Conservation (phyloP, 257 asterid genomes). For the Buddleja alternifolia region DNA sequence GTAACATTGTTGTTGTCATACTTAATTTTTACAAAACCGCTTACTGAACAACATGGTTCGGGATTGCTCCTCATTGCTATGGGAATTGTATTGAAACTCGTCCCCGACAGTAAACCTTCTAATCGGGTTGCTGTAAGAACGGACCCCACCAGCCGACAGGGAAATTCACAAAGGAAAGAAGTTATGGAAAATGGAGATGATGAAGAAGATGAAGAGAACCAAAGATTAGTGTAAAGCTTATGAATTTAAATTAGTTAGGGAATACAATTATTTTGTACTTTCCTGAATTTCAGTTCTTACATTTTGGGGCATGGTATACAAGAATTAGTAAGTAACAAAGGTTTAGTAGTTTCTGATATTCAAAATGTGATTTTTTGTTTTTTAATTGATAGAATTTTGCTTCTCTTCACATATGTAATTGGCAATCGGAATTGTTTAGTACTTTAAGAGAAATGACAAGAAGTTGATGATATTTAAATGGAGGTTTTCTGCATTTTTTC, state of each 20-base stretch:
- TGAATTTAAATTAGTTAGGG: slow-evolving; percentile 2
- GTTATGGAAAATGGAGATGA: slow-evolving; percentile 27
- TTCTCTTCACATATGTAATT: neutral
- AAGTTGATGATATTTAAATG: neutral
- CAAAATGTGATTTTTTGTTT: neutral
- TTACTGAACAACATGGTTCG: slow-evolving; percentile 75
- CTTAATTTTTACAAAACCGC: slow-evolving; percentile 77
- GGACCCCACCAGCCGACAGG: slow-evolving; percentile 13
- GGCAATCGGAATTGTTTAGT: neutral
- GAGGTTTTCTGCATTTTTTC: neutral
- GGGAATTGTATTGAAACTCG: slow-evolving; percentile 72
- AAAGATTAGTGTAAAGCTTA: slow-evolving; percentile 39
- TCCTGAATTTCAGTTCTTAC: neutral
- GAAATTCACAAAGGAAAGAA: slow-evolving; percentile 34
- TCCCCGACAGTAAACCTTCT: slow-evolving; percentile 60
- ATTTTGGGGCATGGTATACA: no score
- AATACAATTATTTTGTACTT: neutral
- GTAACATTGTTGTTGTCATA: slow-evolving; percentile 83
- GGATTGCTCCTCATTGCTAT: slow-evolving; percentile 68
- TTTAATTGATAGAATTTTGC: neutral
- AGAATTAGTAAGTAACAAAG: no score
- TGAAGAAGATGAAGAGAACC: slow-evolving; percentile 45
- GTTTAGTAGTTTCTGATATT: no score
- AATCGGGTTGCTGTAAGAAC: slow-evolving; percentile 17
- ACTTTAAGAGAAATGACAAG: neutral